Evolutionary conservation across 2,329 filamentous ascomycete species (phyloP), one percentile per base, ranked within the genome.

Genomic region (Metarhizium robertsii): DNA sequence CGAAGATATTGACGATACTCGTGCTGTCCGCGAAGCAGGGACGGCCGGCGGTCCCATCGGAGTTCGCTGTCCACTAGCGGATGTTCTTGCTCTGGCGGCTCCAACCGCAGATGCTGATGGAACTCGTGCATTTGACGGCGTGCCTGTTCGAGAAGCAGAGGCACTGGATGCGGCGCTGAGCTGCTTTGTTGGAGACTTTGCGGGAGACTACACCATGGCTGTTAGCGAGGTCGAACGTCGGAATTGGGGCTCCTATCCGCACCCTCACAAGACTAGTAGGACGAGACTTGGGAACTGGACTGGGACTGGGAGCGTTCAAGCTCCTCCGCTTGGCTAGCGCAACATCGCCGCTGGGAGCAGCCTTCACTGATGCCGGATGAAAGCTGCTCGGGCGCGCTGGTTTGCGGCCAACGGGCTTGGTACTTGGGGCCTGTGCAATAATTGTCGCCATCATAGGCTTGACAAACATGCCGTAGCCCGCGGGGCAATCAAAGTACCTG

Each of bases 401-500:
- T 55, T 70, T 71, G 54, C 71, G 71, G 66, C 67, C 75, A 10
- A 67, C 54, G 8, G 72, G 68, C 57, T 69, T 74, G 25, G 69
- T 61, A 5, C 67, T 60, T 11, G 75, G 69, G 10, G 78, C 67
- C 50, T 82, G 73, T 50, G 77, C 76, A 53, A 86, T 70, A 60
- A 85, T 75, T 13, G 78, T 79, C 52, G 94, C 77, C 56, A 86
- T 86, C 54, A 80, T 74, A 34, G 90, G 85, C 59, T 89, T 83
- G 55, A 96, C 81, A 65, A 99, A 97, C 83, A 99, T 94, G 66
- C 85, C 85, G 60, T 77, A 77, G 45, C 77, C 90, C 83, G 80
- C 86, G 71, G 67, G 79, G 72, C 92, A 97, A 52, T 92, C 84
- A 64, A 96, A 97, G 69, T 97, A 97, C 20, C 90, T 79, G 67